phyloP scores from a whole-genome alignment of 371 early-diverging fungal genomes.

The Lichtheimia hyalospora region DNA sequence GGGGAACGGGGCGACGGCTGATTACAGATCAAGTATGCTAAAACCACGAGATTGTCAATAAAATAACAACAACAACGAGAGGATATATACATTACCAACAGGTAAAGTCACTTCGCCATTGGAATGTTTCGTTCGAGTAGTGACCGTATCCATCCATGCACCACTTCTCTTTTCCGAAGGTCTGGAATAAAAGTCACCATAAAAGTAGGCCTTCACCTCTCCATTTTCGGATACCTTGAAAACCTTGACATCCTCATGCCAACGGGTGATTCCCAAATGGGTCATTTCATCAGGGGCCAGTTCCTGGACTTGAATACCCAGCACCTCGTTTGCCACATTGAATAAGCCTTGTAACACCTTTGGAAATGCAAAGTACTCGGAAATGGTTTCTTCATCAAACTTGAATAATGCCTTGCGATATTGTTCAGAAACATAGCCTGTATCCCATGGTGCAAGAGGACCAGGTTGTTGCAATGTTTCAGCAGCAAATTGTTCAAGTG shows the following conservation, averaged over 20 bases:
- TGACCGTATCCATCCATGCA: slow-evolving; percentile 78
- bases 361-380: slow-evolving; percentile 63
- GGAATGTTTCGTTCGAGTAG: slow-evolving; percentile 52
- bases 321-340: slow-evolving; percentile 54
- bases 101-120: slow-evolving; percentile 52
- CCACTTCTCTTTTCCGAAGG: slow-evolving; percentile 69
- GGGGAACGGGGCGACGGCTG: slow-evolving; percentile 57
- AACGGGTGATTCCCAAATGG: slow-evolving; percentile 42
- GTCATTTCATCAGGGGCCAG: slow-evolving; percentile 35
- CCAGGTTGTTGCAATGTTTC: slow-evolving; percentile 31
- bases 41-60: neutral
- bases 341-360: slow-evolving; percentile 62
- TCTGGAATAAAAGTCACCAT: slow-evolving; percentile 67
- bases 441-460: slow-evolving; percentile 64
- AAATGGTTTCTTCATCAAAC: slow-evolving; percentile 65
- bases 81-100: slow-evolving; percentile 30
- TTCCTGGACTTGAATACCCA: slow-evolving; percentile 60
- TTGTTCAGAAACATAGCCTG: slow-evolving; percentile 55
- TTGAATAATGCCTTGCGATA: slow-evolving; percentile 59
- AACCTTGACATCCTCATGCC: slow-evolving; percentile 69
- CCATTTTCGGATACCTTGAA: slow-evolving; percentile 59
- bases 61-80: neutral
- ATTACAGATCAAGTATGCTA: slow-evolving; percentile 69
- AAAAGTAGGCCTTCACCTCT: slow-evolving; percentile 61
- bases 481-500: slow-evolving; percentile 51